Percentiles rank a stretch among this genome's conserved stretches.
phyloP scores from a whole-genome alignment of 164 flowering plant genomes.

The Berberis vulgaris region DNA sequence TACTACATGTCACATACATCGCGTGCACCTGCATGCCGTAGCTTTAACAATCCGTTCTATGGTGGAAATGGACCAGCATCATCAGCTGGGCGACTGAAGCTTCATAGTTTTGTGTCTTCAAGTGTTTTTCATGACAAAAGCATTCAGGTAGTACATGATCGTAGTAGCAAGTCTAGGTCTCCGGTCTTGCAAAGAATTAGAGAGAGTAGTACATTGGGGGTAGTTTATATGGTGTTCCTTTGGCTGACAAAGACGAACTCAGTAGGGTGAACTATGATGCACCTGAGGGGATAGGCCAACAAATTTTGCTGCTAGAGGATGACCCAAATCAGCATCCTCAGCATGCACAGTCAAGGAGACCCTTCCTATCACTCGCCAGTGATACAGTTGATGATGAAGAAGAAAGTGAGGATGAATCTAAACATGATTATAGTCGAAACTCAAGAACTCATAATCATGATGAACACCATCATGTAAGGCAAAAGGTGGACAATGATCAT shows the following conservation, averaged over 20 bases:
- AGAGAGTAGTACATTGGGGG: slow-evolving; percentile 1
- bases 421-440: background rate
- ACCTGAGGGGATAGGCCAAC: slow-evolving; percentile 13
- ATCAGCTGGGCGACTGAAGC: slow-evolving; percentile 39
- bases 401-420: background rate
- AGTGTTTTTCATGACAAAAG: slow-evolving; percentile 3
- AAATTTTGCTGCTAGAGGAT: slow-evolving; percentile 10
- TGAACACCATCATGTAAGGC: no score
- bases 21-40: slow-evolving; percentile 15
- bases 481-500: no score
- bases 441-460: background rate
- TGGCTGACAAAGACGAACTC: slow-evolving; percentile 27
- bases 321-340: background rate
- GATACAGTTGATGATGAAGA: slow-evolving; percentile 1
- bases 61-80: background rate
- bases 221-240: slow-evolving; percentile 12
- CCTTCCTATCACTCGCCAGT: slow-evolving; percentile 8
- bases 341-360: slow-evolving; percentile 11
- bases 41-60: slow-evolving; percentile 21
- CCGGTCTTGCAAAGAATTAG: slow-evolving; percentile 6
- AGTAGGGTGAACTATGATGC: slow-evolving; percentile 15
- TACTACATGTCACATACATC: slow-evolving; percentile 31
- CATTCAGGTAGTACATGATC: background rate
- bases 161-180: slow-evolving; percentile 1
- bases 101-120: slow-evolving; percentile 36